Base-by-base conservation (phyloP, 176 grass and related monocot species). In the Eragrostis nindensis region DNA sequence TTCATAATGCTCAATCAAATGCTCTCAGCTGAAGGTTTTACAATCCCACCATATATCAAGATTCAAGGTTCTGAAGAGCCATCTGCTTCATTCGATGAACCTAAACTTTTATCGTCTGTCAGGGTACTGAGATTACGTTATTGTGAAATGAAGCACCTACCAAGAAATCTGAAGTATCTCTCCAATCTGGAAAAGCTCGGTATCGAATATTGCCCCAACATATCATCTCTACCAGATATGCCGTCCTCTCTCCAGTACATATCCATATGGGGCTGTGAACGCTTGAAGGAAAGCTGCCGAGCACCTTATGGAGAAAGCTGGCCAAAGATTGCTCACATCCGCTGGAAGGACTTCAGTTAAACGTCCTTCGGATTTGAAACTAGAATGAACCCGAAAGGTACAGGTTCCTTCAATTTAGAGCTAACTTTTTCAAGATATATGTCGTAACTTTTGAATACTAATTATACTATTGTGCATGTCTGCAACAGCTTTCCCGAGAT, bases 111-210 rank as follows among this genome's bases (percentile, higher is more conserved):
- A 3, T 16, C 76, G 6, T 56, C 47, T 6, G 9, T 79, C 1
- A 14, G 66, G 47, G 0, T 0, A 0, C 19, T 84, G 8, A 0
- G 0, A 2, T 32, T 71, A 8, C 0, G 0, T 0, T 0, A 0
- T 0, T 86, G 49, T 0, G 0, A n/a, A 11, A 80, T 67, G 14
- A 26, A 36, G 0, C 80, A 40, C 27, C 70, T 75, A 0, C 76
- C 75, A 55, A 0, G 0, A 80, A 86, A 74, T 48, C 13, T 67
- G 0, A 86, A 67, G 27, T 38, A 8, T 21, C 5, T 86, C 1
- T 57, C 76, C 0, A 38, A 10, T 56, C 61, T 80, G 6, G 0
- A 2, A 0, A 54, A 0, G 0, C 75, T 73, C 2, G 0, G 1
- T 0, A 55, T 85, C 22, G 0, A 0, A 0, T 0, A 0, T 0